phyloP scores from a whole-genome alignment of 2,329 filamentous ascomycete genomes.

The Penicillium sp. region DNA sequence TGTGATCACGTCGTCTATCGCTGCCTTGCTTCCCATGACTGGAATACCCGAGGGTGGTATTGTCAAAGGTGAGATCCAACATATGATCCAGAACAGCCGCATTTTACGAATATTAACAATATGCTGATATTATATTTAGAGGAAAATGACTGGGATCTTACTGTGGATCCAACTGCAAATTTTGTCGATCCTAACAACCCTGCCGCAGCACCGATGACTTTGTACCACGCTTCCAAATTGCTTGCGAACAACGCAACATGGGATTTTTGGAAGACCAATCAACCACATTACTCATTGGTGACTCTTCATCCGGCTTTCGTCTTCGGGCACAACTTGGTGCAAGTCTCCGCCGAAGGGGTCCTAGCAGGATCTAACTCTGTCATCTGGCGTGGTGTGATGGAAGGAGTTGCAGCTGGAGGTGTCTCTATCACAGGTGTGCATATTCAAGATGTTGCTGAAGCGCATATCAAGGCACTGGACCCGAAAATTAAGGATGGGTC shows the following conservation, averaged over 20 bases:
- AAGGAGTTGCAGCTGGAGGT: neutral
- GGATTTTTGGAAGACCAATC: neutral
- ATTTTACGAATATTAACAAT: neutral
- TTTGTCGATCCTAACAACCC: neutral
- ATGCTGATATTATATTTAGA: neutral
- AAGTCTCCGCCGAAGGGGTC: neutral
- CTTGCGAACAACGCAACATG: neutral
- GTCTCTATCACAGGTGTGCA: neutral
- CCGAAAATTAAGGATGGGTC: neutral
- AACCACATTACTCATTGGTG: neutral
- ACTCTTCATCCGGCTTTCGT: neutral
- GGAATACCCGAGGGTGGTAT: neutral
- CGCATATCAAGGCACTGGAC: neutral
- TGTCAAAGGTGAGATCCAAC: neutral
- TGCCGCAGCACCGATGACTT: neutral
- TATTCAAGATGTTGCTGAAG: neutral
- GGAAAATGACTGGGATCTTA: neutral
- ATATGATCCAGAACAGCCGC: neutral
- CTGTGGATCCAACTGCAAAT: neutral
- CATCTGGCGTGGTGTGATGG: neutral
- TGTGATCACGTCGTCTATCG: neutral
- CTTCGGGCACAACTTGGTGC: neutral
- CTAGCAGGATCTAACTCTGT: neutral
- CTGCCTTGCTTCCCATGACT: neutral
- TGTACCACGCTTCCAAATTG: neutral